Evolutionary conservation across 1,139 yeast genomes (phyloP), one percentile per base, ranked within the genome.

Genomic region (Taphrina sp.): DNA sequence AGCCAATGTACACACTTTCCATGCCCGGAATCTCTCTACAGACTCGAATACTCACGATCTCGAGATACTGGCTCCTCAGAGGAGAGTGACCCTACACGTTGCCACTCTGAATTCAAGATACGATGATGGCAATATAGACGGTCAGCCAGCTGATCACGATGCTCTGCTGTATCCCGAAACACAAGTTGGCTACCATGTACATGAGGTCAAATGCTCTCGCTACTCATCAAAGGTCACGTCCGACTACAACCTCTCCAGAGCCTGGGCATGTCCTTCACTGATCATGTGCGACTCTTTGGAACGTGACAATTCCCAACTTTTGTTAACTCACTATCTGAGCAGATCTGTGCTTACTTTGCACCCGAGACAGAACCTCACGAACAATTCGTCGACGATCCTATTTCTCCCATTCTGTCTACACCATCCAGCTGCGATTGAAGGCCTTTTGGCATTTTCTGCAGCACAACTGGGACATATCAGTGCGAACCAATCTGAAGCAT

Each of bases 271-370:
- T 10, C 47, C 47, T 8, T 36, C 29, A 8, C 38, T 43, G 1
- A 43, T 20, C 22, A 19, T 23, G 47, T n/a, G n/a, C n/a, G n/a
- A n/a, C n/a, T 16, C 39, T 12, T 20, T 49, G 39, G 19, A 16
- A 17, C 19, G 14, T 17, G 39, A 26, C 31, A 39, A 38, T 39
- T 33, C 54, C 10, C 54, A 39, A 20, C 38, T 39, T 16, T 31
- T 49, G 26, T 28, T 49, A 7, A 34, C 38, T 31, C 43, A 49
- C 26, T 49, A 49, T 41, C 28, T 49, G 17, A 23, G 24, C 10
- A 29, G 54, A 4, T 24, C 54, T 4, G 54, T 49, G 29, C 46
- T 46, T 2, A 49, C 46, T 8, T 8, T 49, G 2, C 54, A 49
- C 22, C 54, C 54, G 3, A 39, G 39, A 26, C 54, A 49, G 23